These are phyloP conservation scores for Malassezia sp. DNA, from an alignment of 1,284 basidiomycete genomes.

Conservation along the genomic window DNA sequence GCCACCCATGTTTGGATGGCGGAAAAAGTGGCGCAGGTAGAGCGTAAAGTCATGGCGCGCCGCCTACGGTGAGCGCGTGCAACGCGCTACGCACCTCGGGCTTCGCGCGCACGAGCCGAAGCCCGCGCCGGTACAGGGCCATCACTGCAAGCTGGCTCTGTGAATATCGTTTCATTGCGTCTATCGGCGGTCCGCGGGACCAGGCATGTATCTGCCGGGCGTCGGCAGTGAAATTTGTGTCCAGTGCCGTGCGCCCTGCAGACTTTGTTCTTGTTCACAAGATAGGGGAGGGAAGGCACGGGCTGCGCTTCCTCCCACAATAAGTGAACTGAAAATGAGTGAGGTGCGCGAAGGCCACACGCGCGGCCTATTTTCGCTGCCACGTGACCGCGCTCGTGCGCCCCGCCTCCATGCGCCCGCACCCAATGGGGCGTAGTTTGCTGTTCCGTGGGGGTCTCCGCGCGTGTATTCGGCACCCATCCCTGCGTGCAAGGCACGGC, in stretches of 20 bases:
- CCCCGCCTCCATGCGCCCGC: not conserved
- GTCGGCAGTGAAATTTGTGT: no score
- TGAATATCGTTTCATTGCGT: slow-evolving; percentile 8
- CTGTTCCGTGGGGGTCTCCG: no score
- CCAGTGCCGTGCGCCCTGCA: no score
- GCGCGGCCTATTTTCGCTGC: not conserved
- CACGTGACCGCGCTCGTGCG: slow-evolving; percentile 4
- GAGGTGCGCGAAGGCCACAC: not conserved
- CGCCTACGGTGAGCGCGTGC: slow-evolving; percentile 16
- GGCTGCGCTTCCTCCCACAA: slow-evolving; percentile 16
- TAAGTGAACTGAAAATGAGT: slow-evolving; percentile 20
- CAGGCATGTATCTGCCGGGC: no score
- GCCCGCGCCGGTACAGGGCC: slow-evolving; percentile 12
- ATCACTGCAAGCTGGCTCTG: slow-evolving; percentile 12
- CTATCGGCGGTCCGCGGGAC: slow-evolving; percentile 1
- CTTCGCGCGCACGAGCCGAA: slow-evolving; percentile 15
- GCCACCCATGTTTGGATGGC: slow-evolving; percentile 38
- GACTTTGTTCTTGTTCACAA: slow-evolving; percentile 16
- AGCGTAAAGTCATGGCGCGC: slow-evolving; percentile 34
- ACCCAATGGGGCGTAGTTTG: no score
- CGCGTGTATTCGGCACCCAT: no score
- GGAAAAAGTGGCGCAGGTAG: slow-evolving; percentile 44
- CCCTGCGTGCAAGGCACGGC: no score
- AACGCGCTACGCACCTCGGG: slow-evolving; percentile 12
- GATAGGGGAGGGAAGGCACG: slow-evolving; percentile 17